Conservation (phyloP, 495 filamentous ascomycete species). For the Chaetomium cochliodes region DNA sequence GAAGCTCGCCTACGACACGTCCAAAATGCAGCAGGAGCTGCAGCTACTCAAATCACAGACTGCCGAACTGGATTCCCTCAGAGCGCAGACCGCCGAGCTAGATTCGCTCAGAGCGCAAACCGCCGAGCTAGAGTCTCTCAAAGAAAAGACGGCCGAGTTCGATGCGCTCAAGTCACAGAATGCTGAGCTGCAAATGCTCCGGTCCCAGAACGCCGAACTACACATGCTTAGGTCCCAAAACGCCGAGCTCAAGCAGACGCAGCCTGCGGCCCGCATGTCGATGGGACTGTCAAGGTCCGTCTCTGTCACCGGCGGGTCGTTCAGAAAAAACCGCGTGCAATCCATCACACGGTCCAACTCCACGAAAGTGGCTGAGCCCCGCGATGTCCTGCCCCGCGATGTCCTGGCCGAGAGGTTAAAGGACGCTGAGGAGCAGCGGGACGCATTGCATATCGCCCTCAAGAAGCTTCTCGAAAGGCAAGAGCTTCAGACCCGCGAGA, state of each 20-base stretch:
- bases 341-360: slow-evolving; percentile 59
- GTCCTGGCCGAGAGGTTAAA: slow-evolving; percentile 80
- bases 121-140: slow-evolving; percentile 64
- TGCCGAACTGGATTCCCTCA: slow-evolving; percentile 64
- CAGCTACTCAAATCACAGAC: slow-evolving; percentile 68
- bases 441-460: slow-evolving; percentile 83
- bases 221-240: slow-evolving; percentile 68
- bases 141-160: slow-evolving; percentile 68
- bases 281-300: slow-evolving; percentile 44
- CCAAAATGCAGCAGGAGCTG: slow-evolving; percentile 78
- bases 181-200: slow-evolving; percentile 43
- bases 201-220: slow-evolving; percentile 69
- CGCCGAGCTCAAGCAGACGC: slow-evolving; percentile 33
- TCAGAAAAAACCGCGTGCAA: slow-evolving; percentile 34
- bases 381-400: slow-evolving; percentile 66
- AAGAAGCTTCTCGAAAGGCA: slow-evolving; percentile 86
- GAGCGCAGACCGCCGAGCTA: slow-evolving; percentile 59
- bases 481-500: slow-evolving; percentile 73
- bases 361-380: slow-evolving; percentile 60
- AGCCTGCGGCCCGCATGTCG: slow-evolving; percentile 30
- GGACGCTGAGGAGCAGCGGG: slow-evolving; percentile 89
- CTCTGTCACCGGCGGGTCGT: slow-evolving; percentile 39
- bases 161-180: slow-evolving; percentile 68
- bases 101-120: slow-evolving; percentile 69
- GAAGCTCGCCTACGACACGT: slow-evolving; percentile 68